phyloP scores from a whole-genome alignment of 371 early-diverging fungal species.

The Saksenaea oblongispora region DNA sequence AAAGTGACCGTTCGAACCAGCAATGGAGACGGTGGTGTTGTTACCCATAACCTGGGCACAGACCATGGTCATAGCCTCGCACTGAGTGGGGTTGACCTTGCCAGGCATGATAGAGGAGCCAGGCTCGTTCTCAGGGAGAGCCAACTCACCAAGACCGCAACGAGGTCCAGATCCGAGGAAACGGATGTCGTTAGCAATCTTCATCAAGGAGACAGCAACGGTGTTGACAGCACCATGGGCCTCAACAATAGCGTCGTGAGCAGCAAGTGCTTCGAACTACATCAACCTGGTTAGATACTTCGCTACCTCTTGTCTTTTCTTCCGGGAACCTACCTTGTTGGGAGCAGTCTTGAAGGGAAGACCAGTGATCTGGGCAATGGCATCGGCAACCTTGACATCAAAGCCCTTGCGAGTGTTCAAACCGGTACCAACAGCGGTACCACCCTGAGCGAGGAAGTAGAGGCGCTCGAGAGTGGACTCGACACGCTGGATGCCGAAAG shows the following conservation, averaged over 20 bases:
- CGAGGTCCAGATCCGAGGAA: slow-evolving; percentile 89
- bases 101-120: slow-evolving; percentile 94
- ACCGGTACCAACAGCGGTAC: slow-evolving; percentile 93
- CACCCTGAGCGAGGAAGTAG: slow-evolving; percentile 82
- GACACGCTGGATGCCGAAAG: slow-evolving; percentile 76
- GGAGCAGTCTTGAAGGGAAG: slow-evolving; percentile 82
- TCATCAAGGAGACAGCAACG: slow-evolving; percentile 83
- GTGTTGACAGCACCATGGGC: slow-evolving; percentile 85
- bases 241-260: slow-evolving; percentile 90
- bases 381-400: slow-evolving; percentile 73
- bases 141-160: slow-evolving; percentile 87
- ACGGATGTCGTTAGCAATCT: slow-evolving; percentile 92
- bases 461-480: slow-evolving; percentile 70
- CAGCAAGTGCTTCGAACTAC: slow-evolving; percentile 86
- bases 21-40: slow-evolving; percentile 78
- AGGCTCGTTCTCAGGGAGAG: slow-evolving; percentile 90
- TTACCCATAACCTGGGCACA: slow-evolving; percentile 92
- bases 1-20: slow-evolving; percentile 89
- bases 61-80: slow-evolving; percentile 94
- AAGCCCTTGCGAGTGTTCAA: slow-evolving; percentile 82
- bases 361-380: slow-evolving; percentile 73
- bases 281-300: neutral
- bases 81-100: slow-evolving; percentile 93
- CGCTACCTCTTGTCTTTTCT: neutral
- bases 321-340: slow-evolving; percentile 61